Conservation (phyloP, 2,329 filamentous ascomycete genomes). For the Arachnomyces sp. region DNA sequence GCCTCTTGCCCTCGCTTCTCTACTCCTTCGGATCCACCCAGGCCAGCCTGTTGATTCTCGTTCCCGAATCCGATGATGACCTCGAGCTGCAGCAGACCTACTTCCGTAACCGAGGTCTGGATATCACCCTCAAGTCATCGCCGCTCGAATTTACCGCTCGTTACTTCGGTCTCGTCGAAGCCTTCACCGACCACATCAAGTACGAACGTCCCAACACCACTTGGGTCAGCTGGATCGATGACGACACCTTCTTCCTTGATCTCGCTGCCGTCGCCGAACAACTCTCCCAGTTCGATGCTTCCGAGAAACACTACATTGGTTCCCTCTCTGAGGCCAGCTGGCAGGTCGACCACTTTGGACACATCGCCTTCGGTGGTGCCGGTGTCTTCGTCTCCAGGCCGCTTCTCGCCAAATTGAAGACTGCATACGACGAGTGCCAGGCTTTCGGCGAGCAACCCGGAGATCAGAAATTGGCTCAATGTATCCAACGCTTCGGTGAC, state of each 20-base stretch:
- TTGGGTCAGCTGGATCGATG: constrained; percentile 38
- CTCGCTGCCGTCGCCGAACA: constrained; percentile 31
- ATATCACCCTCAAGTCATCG: constrained; percentile 32
- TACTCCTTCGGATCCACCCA: constrained; percentile 37
- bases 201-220: constrained; percentile 32
- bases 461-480: constrained; percentile 38
- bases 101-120: constrained; percentile 35
- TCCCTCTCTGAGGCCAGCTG: constrained; percentile 36
- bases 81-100: constrained; percentile 32
- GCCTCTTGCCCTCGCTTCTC: constrained; percentile 32
- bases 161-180: constrained; percentile 37
- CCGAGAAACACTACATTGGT: constrained; percentile 37
- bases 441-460: constrained; percentile 36
- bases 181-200: constrained; percentile 32
- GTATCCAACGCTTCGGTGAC: constrained; percentile 33
- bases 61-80: constrained; percentile 34
- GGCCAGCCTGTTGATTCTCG: constrained; percentile 33
- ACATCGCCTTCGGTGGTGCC: constrained; percentile 39
- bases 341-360: constrained; percentile 38
- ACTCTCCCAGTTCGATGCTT: constrained; percentile 32
- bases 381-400: constrained; percentile 38
- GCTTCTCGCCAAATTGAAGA: constrained; percentile 30
- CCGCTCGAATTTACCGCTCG: constrained; percentile 36
- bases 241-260: constrained; percentile 38
- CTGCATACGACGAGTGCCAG: constrained; percentile 36